Evolutionary conservation across 352 stramenopile genomes (phyloP).

Genomic region (Pythium biforme): DNA sequence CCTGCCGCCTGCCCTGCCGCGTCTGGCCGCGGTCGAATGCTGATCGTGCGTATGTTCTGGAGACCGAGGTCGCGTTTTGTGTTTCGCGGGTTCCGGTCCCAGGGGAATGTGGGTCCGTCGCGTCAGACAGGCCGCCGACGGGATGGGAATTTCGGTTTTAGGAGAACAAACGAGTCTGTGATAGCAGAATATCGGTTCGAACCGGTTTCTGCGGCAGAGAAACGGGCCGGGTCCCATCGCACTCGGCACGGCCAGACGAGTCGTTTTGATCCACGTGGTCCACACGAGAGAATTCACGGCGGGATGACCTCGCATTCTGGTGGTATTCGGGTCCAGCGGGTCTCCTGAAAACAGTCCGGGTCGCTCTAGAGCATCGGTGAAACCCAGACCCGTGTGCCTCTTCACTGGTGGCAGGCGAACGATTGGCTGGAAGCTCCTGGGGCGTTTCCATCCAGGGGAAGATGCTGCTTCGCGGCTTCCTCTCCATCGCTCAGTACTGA

Average conservation of each 20-base stretch:
- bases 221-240: constrained; percentile 3
- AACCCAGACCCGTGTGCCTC: constrained; percentile 2
- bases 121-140: constrained; percentile 15
- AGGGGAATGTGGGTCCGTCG: constrained; percentile 8
- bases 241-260: not conserved
- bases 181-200: constrained; percentile 11
- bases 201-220: constrained; percentile 2
- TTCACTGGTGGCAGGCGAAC: constrained; percentile 6
- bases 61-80: not conserved
- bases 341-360: not conserved
- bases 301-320: constrained; percentile 3
- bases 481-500: constrained; percentile 4
- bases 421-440: not conserved
- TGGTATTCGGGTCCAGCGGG: not conserved
- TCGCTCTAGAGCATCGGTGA: not conserved
- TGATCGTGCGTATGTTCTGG: constrained; percentile 5
- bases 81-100: not conserved
- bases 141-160: constrained; percentile 20
- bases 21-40: not conserved
- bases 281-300: constrained; percentile 11
- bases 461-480: not conserved
- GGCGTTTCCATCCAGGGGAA: not conserved
- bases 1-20: not conserved
- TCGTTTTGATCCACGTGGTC: constrained; percentile 9
- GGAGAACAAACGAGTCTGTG: not conserved